Evolutionary conservation across 306 rosid genomes (phyloP).

Genomic region (Pterocarpus santalinus): DNA sequence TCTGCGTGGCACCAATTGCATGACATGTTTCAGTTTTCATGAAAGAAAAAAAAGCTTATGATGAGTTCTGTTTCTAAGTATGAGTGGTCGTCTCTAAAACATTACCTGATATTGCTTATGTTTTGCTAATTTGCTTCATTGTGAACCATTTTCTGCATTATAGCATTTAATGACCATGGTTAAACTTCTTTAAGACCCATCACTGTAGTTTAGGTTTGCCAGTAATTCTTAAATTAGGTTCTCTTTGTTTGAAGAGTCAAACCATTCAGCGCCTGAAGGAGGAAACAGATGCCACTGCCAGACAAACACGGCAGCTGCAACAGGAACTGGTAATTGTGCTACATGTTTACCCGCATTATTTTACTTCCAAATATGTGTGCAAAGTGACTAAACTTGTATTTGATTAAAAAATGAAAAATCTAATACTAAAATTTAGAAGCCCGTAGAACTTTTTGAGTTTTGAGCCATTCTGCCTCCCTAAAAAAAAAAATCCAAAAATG

Average conservation of each 20-base stretch:
- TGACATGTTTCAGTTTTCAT: too few relatives aligned
- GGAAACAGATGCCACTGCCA: constrained; percentile 81
- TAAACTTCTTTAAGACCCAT: neutral
- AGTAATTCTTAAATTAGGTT: constrained; percentile 27
- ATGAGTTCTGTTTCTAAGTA: constrained; percentile 21
- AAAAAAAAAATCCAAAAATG: too few relatives aligned
- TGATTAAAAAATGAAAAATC: neutral
- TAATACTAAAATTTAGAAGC: neutral
- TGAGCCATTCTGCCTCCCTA: too few relatives aligned
- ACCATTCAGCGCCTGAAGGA: constrained; percentile 72
- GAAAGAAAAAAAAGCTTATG: too few relatives aligned
- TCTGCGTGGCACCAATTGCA: too few relatives aligned
- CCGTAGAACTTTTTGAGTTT: too few relatives aligned
- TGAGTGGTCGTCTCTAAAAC: constrained; percentile 22
- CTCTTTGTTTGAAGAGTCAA: constrained; percentile 55
- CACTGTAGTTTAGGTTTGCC: neutral
- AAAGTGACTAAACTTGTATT: constrained; percentile 13
- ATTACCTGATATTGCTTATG: neutral
- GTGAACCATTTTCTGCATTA: constrained; percentile 33
- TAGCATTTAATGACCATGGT: constrained; percentile 19
- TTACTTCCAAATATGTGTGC: constrained; percentile 1
- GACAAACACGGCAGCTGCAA: constrained; percentile 80
- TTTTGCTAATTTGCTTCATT: neutral
- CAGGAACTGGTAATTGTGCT: constrained; percentile 78
- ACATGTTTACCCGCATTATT: constrained; percentile 10